Evolutionary conservation across 495 filamentous ascomycete genomes (phyloP), one percentile per base, ranked within the genome.

Genomic region (Aspergillus taichungensis): DNA sequence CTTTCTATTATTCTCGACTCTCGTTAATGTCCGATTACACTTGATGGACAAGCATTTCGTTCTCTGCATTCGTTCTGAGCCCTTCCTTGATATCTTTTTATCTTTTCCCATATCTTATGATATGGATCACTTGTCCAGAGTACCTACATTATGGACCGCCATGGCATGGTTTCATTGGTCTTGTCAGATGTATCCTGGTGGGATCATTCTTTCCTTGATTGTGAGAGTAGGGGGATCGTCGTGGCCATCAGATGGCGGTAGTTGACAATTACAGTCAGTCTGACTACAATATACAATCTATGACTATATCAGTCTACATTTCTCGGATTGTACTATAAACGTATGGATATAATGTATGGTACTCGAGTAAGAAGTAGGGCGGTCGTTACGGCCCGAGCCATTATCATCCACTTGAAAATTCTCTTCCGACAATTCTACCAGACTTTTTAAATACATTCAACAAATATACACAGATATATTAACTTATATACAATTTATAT

Each of bases 1-100:
- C 45, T 8, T 13, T 12, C 18, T 34, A 40, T 43, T 38, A 24
- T 67, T 66, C 57, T 56, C 56, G 61, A 64, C 62, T 47, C 60
- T 68, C 63, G 24, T 65, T 68, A 39, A 62, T 65, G 60, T 58
- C 55, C 54, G 52, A 50, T 61, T 63, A 54, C 57, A 50, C 55
- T 47, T 42, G 52, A 39, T 48, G 43, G 34, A 43, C 46, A 46
- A 42, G 33, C 40, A 12, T 45, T 49, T 52, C 42, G 46, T 35
- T 57, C 48, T 34, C 31, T 50, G 47, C 41, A 45, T 44, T 44
- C 43, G 40, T 54, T 53, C 13, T 40, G 51, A 13, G 31, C 24
- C 52, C 39, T 46, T 42, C 37, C 41, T 43, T 51, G 46, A 42
- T 35, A 43, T 53, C 43, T 41, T 45, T 42, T 39, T 34, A 24